Evolutionary conservation across 129 eudicot species (phyloP).

Genomic region (Erigeron canadensis): DNA sequence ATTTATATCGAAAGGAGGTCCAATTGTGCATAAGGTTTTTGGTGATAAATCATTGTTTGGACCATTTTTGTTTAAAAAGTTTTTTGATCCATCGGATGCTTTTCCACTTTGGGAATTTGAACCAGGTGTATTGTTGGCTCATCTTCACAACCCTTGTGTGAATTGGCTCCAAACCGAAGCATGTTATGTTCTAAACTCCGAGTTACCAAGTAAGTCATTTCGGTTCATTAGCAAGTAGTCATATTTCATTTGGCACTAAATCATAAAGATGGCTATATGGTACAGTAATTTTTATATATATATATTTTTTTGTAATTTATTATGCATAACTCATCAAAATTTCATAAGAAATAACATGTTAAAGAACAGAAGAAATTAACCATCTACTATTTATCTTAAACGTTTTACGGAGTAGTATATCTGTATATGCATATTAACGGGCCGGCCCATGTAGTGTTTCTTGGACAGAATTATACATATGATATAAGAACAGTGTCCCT

Average conservation of each 20-base stretch:
- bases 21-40: conserved; percentile 38
- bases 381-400: not conserved
- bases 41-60: conserved; percentile 70
- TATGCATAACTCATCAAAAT: not conserved
- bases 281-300: too few relatives aligned
- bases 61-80: conserved; percentile 76
- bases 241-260: not conserved
- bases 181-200: conserved; percentile 56
- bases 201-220: conserved; percentile 53
- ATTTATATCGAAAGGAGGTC: conserved; percentile 46
- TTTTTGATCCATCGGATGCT: conserved; percentile 92
- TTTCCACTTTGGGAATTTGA: conserved; percentile 92
- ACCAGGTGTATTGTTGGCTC: conserved; percentile 48
- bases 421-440: not conserved
- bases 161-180: conserved; percentile 65
- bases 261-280: not conserved
- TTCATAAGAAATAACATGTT: not conserved
- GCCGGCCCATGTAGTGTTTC: not conserved
- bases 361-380: conserved; percentile 6
- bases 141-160: conserved; percentile 35
- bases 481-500: not conserved
- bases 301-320: too few relatives aligned
- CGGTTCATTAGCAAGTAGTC: too few relatives aligned
- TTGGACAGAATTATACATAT: not conserved
- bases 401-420: too few relatives aligned